These are phyloP conservation scores for Canavalia gladiata DNA, from an alignment of 306 rosid genomes.

Conservation along the genomic window DNA sequence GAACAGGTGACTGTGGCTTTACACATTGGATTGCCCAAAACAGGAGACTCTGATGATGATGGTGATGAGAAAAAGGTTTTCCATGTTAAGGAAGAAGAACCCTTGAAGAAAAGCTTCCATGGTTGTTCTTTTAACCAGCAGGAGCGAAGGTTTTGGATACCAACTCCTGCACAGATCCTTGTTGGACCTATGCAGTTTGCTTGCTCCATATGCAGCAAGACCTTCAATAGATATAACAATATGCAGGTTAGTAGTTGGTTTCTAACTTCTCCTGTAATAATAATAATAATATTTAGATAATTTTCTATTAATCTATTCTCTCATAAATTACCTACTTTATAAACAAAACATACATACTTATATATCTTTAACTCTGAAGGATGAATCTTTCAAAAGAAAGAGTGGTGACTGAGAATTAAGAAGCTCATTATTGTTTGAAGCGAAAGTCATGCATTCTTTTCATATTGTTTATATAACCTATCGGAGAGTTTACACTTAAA, in stretches of 20 bases:
- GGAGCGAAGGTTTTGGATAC: conserved; percentile 90
- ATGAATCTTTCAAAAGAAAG: background rate
- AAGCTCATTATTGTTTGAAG: conserved; percentile 20
- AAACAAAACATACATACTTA: background rate
- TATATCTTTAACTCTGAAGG: background rate
- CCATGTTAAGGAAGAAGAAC: conserved; percentile 58
- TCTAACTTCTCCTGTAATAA: background rate
- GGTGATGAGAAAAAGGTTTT: conserved; percentile 41
- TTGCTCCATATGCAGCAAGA: conserved; percentile 90
- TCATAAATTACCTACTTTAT: conserved; percentile 16
- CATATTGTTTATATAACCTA: background rate
- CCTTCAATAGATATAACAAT: conserved; percentile 94
- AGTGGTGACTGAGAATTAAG: background rate
- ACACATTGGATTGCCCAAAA: conserved; percentile 88
- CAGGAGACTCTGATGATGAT: background rate
- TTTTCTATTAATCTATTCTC: conserved; percentile 15
- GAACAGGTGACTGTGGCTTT: conserved; percentile 76
- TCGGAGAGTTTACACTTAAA: background rate
- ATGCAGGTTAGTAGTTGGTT: conserved; percentile 82
- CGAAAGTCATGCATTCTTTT: conserved; percentile 13
- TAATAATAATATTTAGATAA: background rate
- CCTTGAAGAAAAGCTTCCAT: conserved; percentile 54
- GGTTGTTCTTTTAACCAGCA: conserved; percentile 55
- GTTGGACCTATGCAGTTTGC: conserved; percentile 98
- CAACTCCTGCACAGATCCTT: conserved; percentile 91